Conservation (phyloP, 2,329 filamentous ascomycete species). For the Chalara sp. region DNA sequence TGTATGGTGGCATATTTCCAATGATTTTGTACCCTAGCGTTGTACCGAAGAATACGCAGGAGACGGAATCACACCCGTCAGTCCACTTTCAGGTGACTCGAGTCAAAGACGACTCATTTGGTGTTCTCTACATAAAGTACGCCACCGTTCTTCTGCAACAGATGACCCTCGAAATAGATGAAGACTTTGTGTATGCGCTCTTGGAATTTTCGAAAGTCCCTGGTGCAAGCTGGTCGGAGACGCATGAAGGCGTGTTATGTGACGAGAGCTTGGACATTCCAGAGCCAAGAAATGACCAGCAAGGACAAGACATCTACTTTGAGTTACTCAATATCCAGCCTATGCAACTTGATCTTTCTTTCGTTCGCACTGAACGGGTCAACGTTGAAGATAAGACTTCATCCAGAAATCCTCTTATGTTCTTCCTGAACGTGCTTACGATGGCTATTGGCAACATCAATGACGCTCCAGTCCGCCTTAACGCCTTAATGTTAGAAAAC, state of each 20-base stretch:
- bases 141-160: slow-evolving; percentile 89
- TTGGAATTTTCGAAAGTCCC: slow-evolving; percentile 92
- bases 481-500: slow-evolving; percentile 91
- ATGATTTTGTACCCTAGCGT: slow-evolving; percentile 97
- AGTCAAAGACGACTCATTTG: slow-evolving; percentile 97
- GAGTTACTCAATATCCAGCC: slow-evolving; percentile 95
- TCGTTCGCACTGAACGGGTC: slow-evolving; percentile 92
- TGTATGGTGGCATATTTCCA: slow-evolving; percentile 96
- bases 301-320: slow-evolving; percentile 94
- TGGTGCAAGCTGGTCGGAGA: slow-evolving; percentile 77
- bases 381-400: slow-evolving; percentile 94
- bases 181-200: slow-evolving; percentile 95
- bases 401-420: slow-evolving; percentile 92
- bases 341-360: slow-evolving; percentile 95
- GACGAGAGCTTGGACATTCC: slow-evolving; percentile 89
- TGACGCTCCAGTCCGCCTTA: slow-evolving; percentile 89
- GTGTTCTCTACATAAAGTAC: slow-evolving; percentile 97
- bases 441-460: slow-evolving; percentile 99
- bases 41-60: slow-evolving; percentile 87
- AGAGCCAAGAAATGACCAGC: slow-evolving; percentile 77
- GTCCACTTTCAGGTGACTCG: slow-evolving; percentile 86
- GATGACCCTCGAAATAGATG: slow-evolving; percentile 96
- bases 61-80: slow-evolving; percentile 93
- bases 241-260: slow-evolving; percentile 73
- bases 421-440: slow-evolving; percentile 95